phyloP scores from a whole-genome alignment of 805 yeast genomes.

The Debaryomyces castellii region DNA sequence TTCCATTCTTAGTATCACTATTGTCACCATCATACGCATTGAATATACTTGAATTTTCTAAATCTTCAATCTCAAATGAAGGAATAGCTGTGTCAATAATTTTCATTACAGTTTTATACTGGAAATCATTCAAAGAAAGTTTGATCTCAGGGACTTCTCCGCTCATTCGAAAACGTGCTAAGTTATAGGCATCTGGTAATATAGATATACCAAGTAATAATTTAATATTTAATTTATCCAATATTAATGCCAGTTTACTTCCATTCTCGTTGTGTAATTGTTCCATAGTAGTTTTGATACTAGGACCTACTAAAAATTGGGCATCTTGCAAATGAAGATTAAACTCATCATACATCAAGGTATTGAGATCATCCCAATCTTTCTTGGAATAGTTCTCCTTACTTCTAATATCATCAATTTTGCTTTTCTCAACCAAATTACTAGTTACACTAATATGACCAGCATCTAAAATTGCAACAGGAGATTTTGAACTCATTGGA shows the following conservation, averaged over 20 bases:
- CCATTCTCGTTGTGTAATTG: constrained; percentile 53
- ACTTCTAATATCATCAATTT: constrained; percentile 66
- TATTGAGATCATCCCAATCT: constrained; percentile 75
- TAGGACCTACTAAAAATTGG: constrained; percentile 83
- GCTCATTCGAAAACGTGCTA: constrained; percentile 70
- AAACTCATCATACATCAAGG: constrained; percentile 88
- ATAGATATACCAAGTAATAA: constrained; percentile 80
- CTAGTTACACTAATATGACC: constrained; percentile 88
- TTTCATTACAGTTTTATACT: constrained; percentile 84
- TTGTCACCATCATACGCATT: constrained; percentile 21
- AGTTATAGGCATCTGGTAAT: constrained; percentile 71
- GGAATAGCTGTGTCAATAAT: constrained; percentile 73
- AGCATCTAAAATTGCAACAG: constrained; percentile 90
- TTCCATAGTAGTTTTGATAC: constrained; percentile 72
- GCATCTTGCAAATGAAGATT: constrained; percentile 77
- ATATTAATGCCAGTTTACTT: constrained; percentile 55
- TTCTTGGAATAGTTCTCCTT: constrained; percentile 56
- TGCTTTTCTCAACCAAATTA: constrained; percentile 71
- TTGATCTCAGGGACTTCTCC: constrained; percentile 75
- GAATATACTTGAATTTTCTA: constrained; percentile 33
- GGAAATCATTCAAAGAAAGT: constrained; percentile 80
- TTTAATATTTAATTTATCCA: constrained; percentile 75
- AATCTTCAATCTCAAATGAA: constrained; percentile 29
- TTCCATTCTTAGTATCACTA: neutral
- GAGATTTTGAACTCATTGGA: constrained; percentile 74